Base-by-base conservation (phyloP, 352 stramenopile species). In the Globisporangium apiculatum region DNA sequence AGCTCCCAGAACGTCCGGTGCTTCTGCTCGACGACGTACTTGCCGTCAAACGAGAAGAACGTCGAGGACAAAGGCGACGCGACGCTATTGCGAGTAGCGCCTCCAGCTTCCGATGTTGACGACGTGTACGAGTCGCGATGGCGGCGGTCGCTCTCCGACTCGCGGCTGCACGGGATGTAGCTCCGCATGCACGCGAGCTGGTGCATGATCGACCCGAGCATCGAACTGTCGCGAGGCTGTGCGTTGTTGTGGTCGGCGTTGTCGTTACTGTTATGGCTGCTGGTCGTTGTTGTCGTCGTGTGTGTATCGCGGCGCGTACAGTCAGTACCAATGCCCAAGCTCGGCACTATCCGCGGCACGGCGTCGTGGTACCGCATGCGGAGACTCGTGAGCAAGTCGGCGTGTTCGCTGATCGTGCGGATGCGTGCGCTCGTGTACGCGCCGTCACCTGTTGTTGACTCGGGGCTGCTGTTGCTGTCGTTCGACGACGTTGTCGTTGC, bases 1-100 rank as follows among this genome's bases (percentile, higher is more conserved):
- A 92, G 68, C 50, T 87, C 69, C 82, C 82, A 91, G 58, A 91
- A 91, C n/a, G 73, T 69, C 43, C 69, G 72, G 55, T 91, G 82
- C 55, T 86, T 86, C 51, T 87, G 68, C 38, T 90, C 80, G 15
- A 68, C 65, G 42, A 84, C 49, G 40, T 64, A 76, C 45, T 65
- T 67, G 24, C 69, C 61, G 60, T 80, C 74, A 41, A 53, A 68
- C 38, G 57, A 62, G 35, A 57, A 66, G 51, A 58, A 66, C 38
- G 55, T 4, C 2, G 60, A 52, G 6, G 58, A 55, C 46, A 54
- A 46, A 0, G 61, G 61, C 17, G 62, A 57, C 38, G 24, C 5
- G 18, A n/a, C 31, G 37, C 37, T 31, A 6, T 45, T 38, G 6
- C 12, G 31, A 10, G 10, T 14, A 43, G 24, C 15, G 17, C 36